phyloP scores from a whole-genome alignment of 2,329 filamentous ascomycete species.

The Cordyceps militaris region DNA sequence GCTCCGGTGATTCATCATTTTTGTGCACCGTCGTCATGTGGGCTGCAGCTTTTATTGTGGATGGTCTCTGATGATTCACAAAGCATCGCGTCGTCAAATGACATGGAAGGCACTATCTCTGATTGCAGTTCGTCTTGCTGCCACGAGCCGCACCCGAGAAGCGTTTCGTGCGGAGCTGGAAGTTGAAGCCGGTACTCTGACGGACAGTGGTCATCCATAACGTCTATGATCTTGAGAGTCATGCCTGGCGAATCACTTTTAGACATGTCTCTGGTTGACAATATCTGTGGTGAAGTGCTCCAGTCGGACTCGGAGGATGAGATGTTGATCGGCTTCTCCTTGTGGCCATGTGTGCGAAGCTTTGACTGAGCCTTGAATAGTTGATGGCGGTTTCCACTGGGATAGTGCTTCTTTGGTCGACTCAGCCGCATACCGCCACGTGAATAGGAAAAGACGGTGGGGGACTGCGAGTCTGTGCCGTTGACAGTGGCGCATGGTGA shows the following conservation, averaged over 20 bases:
- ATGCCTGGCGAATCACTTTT: neutral
- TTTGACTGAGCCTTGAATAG: neutral
- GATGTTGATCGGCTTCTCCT: neutral
- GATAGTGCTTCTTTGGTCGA: neutral
- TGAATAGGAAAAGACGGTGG: neutral
- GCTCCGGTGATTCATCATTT: neutral
- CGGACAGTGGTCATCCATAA: too few relatives aligned
- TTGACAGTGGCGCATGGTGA: neutral
- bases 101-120: neutral
- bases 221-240: neutral
- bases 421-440: neutral
- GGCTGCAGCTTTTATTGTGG: neutral
- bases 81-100: neutral
- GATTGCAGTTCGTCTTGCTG: neutral
- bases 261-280: neutral
- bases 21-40: neutral
- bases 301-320: constrained; percentile 1
- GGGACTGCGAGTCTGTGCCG: neutral
- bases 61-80: neutral
- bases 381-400: neutral
- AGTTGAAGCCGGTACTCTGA: neutral
- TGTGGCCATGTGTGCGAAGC: neutral
- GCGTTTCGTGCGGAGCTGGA: neutral
- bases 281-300: neutral
- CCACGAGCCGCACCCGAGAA: constrained; percentile 4